Evolutionary conservation across 495 filamentous ascomycete genomes (phyloP), one percentile per base, ranked within the genome.

Genomic region (Penicillium daleae): DNA sequence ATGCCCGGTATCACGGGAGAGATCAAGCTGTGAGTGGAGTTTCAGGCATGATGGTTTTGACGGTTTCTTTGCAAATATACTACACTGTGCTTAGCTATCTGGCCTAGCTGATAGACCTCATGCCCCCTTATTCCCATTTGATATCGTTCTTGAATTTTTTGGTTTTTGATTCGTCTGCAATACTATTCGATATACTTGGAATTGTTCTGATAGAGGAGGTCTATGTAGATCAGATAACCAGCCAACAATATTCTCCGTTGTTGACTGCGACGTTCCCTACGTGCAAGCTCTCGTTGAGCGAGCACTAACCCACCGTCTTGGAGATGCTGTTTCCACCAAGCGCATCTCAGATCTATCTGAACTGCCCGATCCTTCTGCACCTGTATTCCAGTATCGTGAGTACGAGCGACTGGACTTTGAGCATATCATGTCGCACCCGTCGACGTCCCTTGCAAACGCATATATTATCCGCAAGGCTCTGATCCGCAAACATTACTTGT

Each of bases 391-490:
- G 72, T 93, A 94, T 67, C 86, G 86, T 4, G 83, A 89, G 50
- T 99, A 99, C 75, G 95, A 99, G 75, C 80, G 85, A 31, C 80
- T 97, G 58, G 89, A 92, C 65, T 98, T 97, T 70, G 85, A 89
- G 32, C 86, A 90, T 62, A 78, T 89, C 48, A 77, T 91, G 59
- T 71, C 76, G 8, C 80, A 90, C 63, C 77, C 89, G 0, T 70
- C 67, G 12, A 86, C 83, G 1, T 86, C 80, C 44, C 82, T 92
- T 6, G 80, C 85, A 35, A 96, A 95, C 72, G 87, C 89, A 62
- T 97, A 96, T 71, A 86, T 97, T 68, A 93, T 97, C 74, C 92
- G 95, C 67, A 98, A 97, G 82, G 95, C 95, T 1, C 78, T 99
- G n/a, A 97, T 97, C 68, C 86, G 95, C 52, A 99, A 99, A 74